Conservation (phyloP, 768 basidiomycete species). For the Russula vinacea region DNA sequence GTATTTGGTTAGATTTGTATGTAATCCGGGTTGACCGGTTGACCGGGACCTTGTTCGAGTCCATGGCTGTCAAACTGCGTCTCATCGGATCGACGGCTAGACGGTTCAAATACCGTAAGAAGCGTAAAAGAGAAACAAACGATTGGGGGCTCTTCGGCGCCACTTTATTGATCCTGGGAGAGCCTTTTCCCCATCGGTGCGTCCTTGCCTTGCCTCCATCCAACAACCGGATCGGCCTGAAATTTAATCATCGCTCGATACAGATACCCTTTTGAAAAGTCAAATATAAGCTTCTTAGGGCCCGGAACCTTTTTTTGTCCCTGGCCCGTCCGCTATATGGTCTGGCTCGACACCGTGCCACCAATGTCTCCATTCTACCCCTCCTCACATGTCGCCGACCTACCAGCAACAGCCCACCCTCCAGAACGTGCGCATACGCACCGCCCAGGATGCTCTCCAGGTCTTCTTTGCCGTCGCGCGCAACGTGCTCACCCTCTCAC, state of each 20-base stretch:
- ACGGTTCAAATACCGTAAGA: slow-evolving; percentile 21
- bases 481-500: slow-evolving; percentile 66
- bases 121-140: slow-evolving; percentile 13
- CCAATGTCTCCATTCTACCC: slow-evolving; percentile 30
- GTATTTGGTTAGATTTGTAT: too few species aligned
- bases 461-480: slow-evolving; percentile 71
- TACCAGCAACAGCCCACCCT: slow-evolving; percentile 72
- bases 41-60: not conserved
- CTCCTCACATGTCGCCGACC: slow-evolving; percentile 28
- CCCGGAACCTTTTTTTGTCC: slow-evolving; percentile 31
- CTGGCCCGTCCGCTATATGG: slow-evolving; percentile 29
- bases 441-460: slow-evolving; percentile 73
- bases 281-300: slow-evolving; percentile 32
- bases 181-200: slow-evolving; percentile 22
- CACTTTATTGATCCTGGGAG: slow-evolving; percentile 21
- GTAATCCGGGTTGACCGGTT: not conserved
- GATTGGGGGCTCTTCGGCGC: slow-evolving; percentile 23
- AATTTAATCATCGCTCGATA: slow-evolving; percentile 29
- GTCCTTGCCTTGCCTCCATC: slow-evolving; percentile 13
- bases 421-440: slow-evolving; percentile 68
- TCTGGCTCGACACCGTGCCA: slow-evolving; percentile 24
- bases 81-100: slow-evolving; percentile 28
- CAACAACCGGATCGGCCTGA: slow-evolving; percentile 29
- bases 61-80: slow-evolving; percentile 21
- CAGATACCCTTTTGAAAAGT: slow-evolving; percentile 30